Evolutionary conservation across 2,329 filamentous ascomycete genomes (phyloP).

Genomic region (Aspergillus caelatus): DNA sequence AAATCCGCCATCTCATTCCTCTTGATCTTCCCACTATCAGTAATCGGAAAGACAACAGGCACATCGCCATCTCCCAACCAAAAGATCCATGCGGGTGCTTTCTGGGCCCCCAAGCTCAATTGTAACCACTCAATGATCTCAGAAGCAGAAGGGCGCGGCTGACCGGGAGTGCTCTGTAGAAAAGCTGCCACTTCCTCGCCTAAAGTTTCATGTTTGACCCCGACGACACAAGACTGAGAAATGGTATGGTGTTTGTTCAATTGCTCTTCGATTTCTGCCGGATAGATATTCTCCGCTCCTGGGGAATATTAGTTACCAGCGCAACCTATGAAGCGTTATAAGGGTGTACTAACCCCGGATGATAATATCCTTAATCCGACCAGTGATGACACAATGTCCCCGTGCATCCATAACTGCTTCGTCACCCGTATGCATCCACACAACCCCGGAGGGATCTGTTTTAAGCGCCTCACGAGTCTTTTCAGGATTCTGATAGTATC

Average conservation of each 20-base stretch:
- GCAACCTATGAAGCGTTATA: no score
- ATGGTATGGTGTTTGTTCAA: background rate
- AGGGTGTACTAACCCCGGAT: slow-evolving; percentile 57
- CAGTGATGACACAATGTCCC: slow-evolving; percentile 70
- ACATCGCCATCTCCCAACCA: background rate
- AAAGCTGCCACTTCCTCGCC: slow-evolving; percentile 19
- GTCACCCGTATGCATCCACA: slow-evolving; percentile 67
- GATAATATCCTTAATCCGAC: slow-evolving; percentile 75
- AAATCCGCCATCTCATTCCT: background rate
- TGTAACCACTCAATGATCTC: background rate
- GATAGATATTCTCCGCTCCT: slow-evolving; percentile 7
- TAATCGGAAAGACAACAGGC: background rate
- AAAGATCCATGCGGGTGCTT: background rate
- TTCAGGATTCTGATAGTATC: slow-evolving; percentile 41
- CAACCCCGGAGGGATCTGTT: slow-evolving; percentile 55
- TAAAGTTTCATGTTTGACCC: slow-evolving; percentile 15
- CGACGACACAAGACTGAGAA: background rate
- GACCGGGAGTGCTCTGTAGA: background rate
- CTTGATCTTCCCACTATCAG: background rate
- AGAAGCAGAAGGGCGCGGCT: background rate
- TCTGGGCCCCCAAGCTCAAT: background rate
- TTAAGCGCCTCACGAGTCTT: slow-evolving; percentile 66
- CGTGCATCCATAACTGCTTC: slow-evolving; percentile 53
- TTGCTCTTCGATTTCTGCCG: background rate
- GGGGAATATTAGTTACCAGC: background rate